Percentiles rank a stretch among this genome's conserved stretches.
Conservation (phyloP, 257 asterid genomes). For the Solanum tarapatanum region DNA sequence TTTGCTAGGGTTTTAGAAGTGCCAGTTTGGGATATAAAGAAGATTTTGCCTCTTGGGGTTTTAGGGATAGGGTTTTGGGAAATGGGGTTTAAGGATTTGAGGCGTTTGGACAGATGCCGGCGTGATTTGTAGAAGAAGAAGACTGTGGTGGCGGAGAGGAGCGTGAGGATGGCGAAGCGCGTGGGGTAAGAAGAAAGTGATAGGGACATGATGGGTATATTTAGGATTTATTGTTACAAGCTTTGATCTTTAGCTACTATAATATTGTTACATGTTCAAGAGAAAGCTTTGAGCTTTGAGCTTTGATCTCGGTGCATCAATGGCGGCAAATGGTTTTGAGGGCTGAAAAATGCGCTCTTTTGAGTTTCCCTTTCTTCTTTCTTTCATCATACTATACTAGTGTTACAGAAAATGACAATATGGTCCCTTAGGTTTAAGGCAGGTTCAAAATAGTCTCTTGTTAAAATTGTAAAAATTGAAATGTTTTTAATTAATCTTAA, state of each 20-base stretch:
- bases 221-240: neutral
- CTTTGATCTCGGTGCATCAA: neutral
- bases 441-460: neutral
- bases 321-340: neutral
- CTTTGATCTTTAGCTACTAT: neutral
- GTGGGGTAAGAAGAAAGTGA: conserved; percentile 30
- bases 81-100: conserved; percentile 5
- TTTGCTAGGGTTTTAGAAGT: conserved; percentile 85
- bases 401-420: neutral
- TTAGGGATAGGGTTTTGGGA: conserved; percentile 2
- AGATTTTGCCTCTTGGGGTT: conserved; percentile 49
- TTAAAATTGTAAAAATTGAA: too few relatives aligned
- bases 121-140: conserved; percentile 76
- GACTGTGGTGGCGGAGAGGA: conserved; percentile 73
- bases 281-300: neutral
- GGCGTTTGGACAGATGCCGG: conserved; percentile 46
- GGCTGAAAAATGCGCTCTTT: neutral
- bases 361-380: neutral
- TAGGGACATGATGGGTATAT: conserved; percentile 36
- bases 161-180: conserved; percentile 56
- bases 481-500: too few relatives aligned
- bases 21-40: conserved; percentile 66
- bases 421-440: neutral
- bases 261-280: neutral
- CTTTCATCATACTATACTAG: neutral